Evolutionary conservation across 176 grass and related monocot species (phyloP), one percentile per base, ranked within the genome.

Genomic region (Oropetium thomaeum): DNA sequence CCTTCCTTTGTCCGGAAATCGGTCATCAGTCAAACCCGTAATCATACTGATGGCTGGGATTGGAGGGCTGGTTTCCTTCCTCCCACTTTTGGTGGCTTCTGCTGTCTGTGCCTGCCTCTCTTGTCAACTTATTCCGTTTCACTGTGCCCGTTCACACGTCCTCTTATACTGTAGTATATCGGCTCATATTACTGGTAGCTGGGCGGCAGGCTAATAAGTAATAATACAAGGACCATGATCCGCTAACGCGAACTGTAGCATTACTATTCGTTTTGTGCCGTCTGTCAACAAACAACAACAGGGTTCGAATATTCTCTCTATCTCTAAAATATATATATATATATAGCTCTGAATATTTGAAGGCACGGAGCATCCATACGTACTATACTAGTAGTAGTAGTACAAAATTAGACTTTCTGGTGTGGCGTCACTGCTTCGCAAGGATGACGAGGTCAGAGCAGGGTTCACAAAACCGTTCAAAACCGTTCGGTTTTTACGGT

Each of bases 121-220:
- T 26, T 27, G 54, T 74, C 71, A 74, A 30, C 53, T 43, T 60
- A 60, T 74, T 42, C 54, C 71, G 7, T 60, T 34, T 33, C 20
- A 25, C 73, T 35, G 58, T 76, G 20, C 10, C 8, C 39, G 41
- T 76, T 76, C 73, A 34, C 58, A 63, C 58, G 1, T n/a, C 9
- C 69, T 49, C 47, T 49, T 1, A 5, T 5, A 1, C 47, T 20
- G 4, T 19, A 48, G n/a, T 48, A 5, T 5, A 17, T 1, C 1
- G 4, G 16, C 19, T 48, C 5, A 5, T 17, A 3, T 10, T 1
- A 47, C 44, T 31, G 11, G 28, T 9, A 7, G 2, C 40, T 42
- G 12, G 10, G n/a, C n/a, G n/a, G n/a, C n/a, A n/a, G n/a, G n/a
- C n/a, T n/a, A n/a, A n/a, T n/a, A n/a, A n/a, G n/a, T n/a, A n/a